Conservation (phyloP, 2,329 filamentous ascomycete species). For the Alternaria triticimaculans region DNA sequence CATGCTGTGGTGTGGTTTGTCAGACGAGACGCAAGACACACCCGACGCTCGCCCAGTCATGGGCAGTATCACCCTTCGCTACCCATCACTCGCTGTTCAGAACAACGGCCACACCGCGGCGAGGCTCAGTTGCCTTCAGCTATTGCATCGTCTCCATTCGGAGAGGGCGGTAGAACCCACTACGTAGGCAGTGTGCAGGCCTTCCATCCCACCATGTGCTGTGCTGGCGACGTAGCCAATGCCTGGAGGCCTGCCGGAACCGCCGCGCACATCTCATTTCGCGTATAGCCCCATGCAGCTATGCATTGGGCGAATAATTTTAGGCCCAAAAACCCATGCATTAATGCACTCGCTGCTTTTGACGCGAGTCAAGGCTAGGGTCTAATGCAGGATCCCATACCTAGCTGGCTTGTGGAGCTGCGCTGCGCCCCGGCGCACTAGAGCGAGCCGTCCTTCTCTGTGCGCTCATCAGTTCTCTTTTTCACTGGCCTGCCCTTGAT, state of each 20-base stretch:
- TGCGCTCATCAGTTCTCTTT: constrained; percentile 53
- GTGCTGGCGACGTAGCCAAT: constrained; percentile 23
- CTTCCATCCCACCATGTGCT: constrained; percentile 27
- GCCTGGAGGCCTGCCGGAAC: constrained; percentile 26
- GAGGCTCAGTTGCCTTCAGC: constrained; percentile 15
- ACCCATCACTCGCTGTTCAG: constrained; percentile 5
- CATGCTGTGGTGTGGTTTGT: constrained; percentile 19
- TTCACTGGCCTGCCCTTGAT: constrained; percentile 48
- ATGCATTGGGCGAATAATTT: constrained; percentile 41
- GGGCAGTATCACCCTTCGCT: constrained; percentile 9
- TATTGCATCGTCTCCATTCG: constrained; percentile 22
- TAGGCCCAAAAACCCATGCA: constrained; percentile 48
- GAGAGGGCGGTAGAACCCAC: constrained; percentile 23
- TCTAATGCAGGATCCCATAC: constrained; percentile 16
- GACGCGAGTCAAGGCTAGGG: constrained; percentile 31
- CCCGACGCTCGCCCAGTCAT: constrained; percentile 9
- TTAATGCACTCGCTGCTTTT: constrained; percentile 42
- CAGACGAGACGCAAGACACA: constrained; percentile 31
- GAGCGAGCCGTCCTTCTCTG: constrained; percentile 46
- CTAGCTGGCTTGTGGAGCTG: constrained; percentile 46
- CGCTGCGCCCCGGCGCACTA: constrained; percentile 50
- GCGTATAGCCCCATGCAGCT: constrained; percentile 39
- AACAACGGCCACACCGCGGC: constrained; percentile 19
- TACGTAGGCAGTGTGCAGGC: constrained; percentile 16
- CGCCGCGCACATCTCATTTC: constrained; percentile 47